Percentiles rank a stretch among this genome's conserved stretches.
phyloP scores from a whole-genome alignment of 306 rosid genomes.

The Castanea sativa region DNA sequence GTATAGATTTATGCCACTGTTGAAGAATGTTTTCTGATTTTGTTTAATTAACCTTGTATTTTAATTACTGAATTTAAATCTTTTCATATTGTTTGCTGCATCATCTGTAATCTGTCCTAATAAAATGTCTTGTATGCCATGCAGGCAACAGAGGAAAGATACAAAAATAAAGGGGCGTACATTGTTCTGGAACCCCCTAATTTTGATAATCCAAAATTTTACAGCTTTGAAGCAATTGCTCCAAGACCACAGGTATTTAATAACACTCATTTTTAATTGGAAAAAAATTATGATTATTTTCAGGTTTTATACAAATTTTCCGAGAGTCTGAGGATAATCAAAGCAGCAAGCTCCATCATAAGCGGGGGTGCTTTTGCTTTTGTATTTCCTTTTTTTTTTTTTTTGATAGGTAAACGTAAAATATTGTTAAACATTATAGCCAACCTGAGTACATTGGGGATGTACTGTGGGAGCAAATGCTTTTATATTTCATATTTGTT shows the following conservation, averaged over 20 bases:
- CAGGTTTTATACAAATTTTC: not conserved
- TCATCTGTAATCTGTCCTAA: not conserved
- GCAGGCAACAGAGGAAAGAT: conserved; percentile 70
- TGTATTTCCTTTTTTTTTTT: not conserved
- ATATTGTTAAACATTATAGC: too few relatives aligned
- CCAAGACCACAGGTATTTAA: conserved; percentile 74
- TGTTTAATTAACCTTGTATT: not conserved
- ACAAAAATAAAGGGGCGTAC: conserved; percentile 80
- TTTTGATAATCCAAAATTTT: conserved; percentile 71
- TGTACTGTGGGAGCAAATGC: too few relatives aligned
- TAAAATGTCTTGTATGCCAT: conserved; percentile 10
- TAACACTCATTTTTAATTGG: not conserved
- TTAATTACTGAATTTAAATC: not conserved
- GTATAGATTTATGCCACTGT: not conserved
- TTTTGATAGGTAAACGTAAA: too few relatives aligned
- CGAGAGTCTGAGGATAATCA: not conserved
- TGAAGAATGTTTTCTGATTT: not conserved
- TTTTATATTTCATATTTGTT: not conserved
- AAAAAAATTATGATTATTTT: not conserved
- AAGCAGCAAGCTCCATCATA: not conserved
- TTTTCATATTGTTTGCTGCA: not conserved
- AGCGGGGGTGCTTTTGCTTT: not conserved
- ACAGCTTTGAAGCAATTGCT: conserved; percentile 61
- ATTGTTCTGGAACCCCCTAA: conserved; percentile 70
- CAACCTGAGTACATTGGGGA: too few relatives aligned